A percentile compares a stretch with the other conserved stretches of the same genome.
Conservation (phyloP, 1,284 basidiomycete species). For the Trichosporon ovoides region DNA sequence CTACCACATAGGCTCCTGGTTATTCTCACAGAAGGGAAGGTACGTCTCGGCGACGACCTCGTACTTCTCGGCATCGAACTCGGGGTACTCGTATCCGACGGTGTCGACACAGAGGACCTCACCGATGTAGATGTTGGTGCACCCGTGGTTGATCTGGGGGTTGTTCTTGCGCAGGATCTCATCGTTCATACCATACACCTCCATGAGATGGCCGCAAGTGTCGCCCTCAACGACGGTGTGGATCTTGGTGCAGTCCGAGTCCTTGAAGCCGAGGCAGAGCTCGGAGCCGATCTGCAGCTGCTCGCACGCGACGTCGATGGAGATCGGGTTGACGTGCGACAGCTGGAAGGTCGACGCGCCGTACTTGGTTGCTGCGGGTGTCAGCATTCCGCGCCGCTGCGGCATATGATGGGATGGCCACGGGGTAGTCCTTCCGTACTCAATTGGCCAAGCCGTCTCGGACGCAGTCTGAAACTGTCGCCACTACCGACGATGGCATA, state of each 20-base stretch:
- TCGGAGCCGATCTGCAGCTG: conserved; percentile 43
- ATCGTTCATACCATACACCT: conserved; percentile 39
- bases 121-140: conserved; percentile 50
- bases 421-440: background rate
- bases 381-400: no score
- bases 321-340: conserved; percentile 46
- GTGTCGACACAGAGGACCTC: conserved; percentile 50
- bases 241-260: conserved; percentile 46
- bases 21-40: conserved; percentile 33
- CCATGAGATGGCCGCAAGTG: conserved; percentile 44
- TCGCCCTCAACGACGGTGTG: conserved; percentile 47
- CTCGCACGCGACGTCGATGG: conserved; percentile 45
- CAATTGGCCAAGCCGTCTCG: background rate
- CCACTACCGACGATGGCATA: conserved; percentile 12
- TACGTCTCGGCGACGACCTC: conserved; percentile 42
- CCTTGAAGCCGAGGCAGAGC: conserved; percentile 46
- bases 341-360: conserved; percentile 51
- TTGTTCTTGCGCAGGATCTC: conserved; percentile 47
- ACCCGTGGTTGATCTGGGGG: conserved; percentile 46
- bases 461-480: no score
- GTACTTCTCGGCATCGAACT: conserved; percentile 38
- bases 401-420: no score
- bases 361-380: conserved; percentile 39
- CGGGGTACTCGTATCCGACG: conserved; percentile 38
- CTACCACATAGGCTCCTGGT: background rate